These are phyloP conservation scores for Vachellia pachyceras DNA, from an alignment of 306 rosid species.

Conservation along the genomic window DNA sequence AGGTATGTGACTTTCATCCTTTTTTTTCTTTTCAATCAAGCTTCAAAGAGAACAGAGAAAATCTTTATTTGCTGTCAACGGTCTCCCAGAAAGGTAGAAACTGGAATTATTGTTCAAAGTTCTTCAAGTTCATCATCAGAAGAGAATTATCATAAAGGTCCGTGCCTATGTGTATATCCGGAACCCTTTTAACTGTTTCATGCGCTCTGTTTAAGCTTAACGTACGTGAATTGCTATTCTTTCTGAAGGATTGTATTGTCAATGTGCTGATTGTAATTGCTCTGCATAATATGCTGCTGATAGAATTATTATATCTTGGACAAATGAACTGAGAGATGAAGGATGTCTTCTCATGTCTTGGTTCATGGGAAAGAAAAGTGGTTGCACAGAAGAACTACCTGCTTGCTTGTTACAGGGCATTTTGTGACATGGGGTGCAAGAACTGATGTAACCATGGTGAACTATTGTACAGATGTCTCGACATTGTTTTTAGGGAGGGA, in stretches of 20 bases:
- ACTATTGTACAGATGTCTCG: conserved; percentile 15
- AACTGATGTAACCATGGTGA: background rate
- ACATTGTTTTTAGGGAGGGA: too few species aligned
- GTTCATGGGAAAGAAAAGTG: conserved; percentile 13
- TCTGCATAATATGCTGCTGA: conserved; percentile 34
- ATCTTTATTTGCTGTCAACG: conserved; percentile 38
- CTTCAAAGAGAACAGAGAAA: conserved; percentile 56
- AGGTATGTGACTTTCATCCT: background rate
- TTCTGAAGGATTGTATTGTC: conserved; percentile 24
- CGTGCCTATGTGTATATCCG: conserved; percentile 28
- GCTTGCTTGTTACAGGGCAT: background rate
- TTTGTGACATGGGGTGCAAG: conserved; percentile 4
- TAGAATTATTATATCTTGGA: conserved; percentile 14
- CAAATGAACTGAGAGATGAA: background rate
- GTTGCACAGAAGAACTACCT: background rate
- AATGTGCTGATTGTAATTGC: background rate
- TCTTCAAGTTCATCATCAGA: conserved; percentile 21
- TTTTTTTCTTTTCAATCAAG: conserved; percentile 46
- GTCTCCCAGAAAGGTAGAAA: conserved; percentile 45
- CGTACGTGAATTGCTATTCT: conserved; percentile 33
- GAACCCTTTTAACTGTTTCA: conserved; percentile 23
- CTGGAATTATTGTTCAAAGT: conserved; percentile 32
- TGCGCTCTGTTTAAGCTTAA: background rate
- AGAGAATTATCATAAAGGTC: conserved; percentile 41
- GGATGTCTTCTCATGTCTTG: conserved; percentile 27